Evolutionary conservation across 345 rosid species (phyloP).

Genomic region (Gossypium ekmanianum): DNA sequence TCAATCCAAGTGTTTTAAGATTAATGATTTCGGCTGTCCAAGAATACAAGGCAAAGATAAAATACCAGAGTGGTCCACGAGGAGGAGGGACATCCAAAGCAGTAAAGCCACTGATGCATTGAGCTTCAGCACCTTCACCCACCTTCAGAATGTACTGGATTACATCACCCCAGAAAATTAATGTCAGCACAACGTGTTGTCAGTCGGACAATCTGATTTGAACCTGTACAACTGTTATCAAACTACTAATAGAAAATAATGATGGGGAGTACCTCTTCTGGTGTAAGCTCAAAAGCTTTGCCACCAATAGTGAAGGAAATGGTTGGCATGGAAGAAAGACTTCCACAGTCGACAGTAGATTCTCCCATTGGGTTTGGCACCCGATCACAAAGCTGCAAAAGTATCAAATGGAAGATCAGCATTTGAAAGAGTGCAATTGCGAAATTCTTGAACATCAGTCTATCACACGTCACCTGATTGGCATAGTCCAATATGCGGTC

Average conservation of each 20-base stretch:
- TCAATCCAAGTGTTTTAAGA: not conserved
- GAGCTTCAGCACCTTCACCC: conserved; percentile 66
- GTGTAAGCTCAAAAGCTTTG: conserved; percentile 58
- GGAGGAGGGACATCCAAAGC: conserved; percentile 84
- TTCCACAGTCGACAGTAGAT: conserved; percentile 77
- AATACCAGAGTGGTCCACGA: conserved; percentile 91
- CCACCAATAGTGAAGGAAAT: conserved; percentile 84
- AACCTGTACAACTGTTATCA: not conserved
- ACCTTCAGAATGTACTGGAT: conserved; percentile 84
- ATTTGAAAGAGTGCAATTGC: not conserved
- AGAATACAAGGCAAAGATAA: not conserved
- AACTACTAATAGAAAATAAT: not conserved
- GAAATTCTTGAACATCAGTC: not conserved
- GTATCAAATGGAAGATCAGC: not conserved
- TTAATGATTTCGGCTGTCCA: not conserved
- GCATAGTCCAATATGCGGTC: conserved; percentile 58
- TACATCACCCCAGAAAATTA: conserved; percentile 16
- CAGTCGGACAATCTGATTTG: not conserved
- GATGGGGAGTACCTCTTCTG: conserved; percentile 55
- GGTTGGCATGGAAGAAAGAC: conserved; percentile 67
- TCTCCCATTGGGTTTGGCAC: conserved; percentile 91
- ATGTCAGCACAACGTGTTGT: not conserved
- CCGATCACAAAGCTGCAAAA: conserved; percentile 69
- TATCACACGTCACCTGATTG: conserved; percentile 45
- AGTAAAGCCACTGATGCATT: conserved; percentile 89